Evolutionary conservation across 495 filamentous ascomycete species (phyloP).

Genomic region (Bacidia gigantensis): DNA sequence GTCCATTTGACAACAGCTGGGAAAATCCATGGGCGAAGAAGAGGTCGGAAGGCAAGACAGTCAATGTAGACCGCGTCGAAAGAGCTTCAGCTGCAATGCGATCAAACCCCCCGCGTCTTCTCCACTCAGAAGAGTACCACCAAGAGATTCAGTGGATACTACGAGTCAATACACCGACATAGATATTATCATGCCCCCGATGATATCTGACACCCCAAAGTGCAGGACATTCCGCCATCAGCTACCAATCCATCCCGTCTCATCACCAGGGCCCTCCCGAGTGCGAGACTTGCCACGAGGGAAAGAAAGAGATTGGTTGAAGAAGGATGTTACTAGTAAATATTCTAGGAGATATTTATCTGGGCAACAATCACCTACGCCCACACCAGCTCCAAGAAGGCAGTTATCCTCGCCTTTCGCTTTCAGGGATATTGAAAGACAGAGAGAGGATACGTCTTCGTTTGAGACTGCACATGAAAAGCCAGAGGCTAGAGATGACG

Average conservation of each 20-base stretch:
- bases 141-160: too few relatives aligned
- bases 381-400: neutral
- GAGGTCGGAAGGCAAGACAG: constrained; percentile 2
- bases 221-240: too few relatives aligned
- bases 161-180: too few relatives aligned
- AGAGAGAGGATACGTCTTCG: neutral
- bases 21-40: constrained; percentile 47
- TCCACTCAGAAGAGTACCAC: too few relatives aligned
- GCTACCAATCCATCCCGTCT: neutral
- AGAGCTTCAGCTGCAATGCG: too few relatives aligned
- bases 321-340: neutral
- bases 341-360: too few relatives aligned
- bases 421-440: neutral
- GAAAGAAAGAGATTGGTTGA: neutral
- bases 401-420: neutral
- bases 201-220: too few relatives aligned
- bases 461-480: neutral
- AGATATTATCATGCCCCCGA: too few relatives aligned
- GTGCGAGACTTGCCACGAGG: neutral
- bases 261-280: neutral
- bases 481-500: neutral
- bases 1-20: constrained; percentile 52
- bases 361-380: neutral
- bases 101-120: too few relatives aligned
- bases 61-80: too few relatives aligned